Base-by-base conservation (phyloP, 305 asterid species). In the Striga hermonthica region DNA sequence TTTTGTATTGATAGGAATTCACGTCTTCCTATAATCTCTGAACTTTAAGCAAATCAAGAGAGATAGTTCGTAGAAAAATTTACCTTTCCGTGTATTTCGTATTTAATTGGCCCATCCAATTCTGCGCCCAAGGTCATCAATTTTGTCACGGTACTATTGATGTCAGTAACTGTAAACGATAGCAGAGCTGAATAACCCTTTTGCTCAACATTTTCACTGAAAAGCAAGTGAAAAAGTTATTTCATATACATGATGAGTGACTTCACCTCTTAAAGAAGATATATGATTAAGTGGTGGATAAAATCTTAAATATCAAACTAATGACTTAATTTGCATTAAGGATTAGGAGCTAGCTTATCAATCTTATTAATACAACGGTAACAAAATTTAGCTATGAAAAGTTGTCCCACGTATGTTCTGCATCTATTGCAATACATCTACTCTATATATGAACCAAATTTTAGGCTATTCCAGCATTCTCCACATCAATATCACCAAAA, bases 21-120 rank as follows among this genome's bases (percentile, higher is more conserved):
- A 22, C 16, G 7, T 9, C 38, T 54, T n/a, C n/a, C 11, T 3
- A 49, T 22, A 55, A 60, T 62, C 31, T 43, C 12, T 34, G 43
- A 44, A 22, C 44, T 12, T 34, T 3, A 60, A 39, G 41, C 56
- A 45, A 45, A 58, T 48, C 72, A 67, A 14, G 41, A 62, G 34
- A 54, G 36, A 43, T 14, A 71, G 16, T 3, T 49, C 12, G 28
- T 1, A 34, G 6, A 34, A 11, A 34, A 50, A 59, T 31, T 37
- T 82, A 92, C 98, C 95, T 92, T 92, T 43, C 97, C 98, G 73
- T 92, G 96, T 72, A 83, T 69, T 80, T 89, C 97, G 65, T 92
- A 74, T 79, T 86, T 92, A 57, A 89, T 87, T 14, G 91, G 91
- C 72, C 97, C 97, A 74, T 89, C 98, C 76, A 92, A 68, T 78